Evolutionary conservation across 2,329 filamentous ascomycete species (phyloP).

Genomic region (Epichloe gansuensis): DNA sequence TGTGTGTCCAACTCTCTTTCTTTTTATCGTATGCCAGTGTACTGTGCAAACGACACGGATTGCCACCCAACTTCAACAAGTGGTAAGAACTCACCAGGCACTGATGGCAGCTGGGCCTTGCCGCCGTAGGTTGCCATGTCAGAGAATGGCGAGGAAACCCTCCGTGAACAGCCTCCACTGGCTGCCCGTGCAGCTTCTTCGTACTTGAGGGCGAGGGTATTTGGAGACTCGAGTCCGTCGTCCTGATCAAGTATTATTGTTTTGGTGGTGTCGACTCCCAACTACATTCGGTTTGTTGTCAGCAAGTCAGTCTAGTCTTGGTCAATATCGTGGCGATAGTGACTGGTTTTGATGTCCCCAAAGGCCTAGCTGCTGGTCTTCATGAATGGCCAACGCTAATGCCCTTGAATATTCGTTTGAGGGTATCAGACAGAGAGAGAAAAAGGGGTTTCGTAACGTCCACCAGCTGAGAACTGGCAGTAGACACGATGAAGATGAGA

Average conservation of each 20-base stretch:
- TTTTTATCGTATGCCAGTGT: not conserved
- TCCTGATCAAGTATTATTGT: slow-evolving; percentile 42
- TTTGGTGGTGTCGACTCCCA: slow-evolving; percentile 39
- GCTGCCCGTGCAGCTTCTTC: slow-evolving; percentile 41
- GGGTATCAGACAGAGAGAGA: not conserved
- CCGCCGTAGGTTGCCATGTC: slow-evolving; percentile 53
- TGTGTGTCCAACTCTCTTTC: too few relatives aligned
- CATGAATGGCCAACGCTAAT: not conserved
- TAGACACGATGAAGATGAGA: not conserved
- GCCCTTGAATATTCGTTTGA: not conserved
- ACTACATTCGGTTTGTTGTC: slow-evolving; percentile 21
- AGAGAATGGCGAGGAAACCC: slow-evolving; percentile 39
- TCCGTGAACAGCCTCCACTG: slow-evolving; percentile 39
- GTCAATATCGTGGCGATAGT: too few relatives aligned
- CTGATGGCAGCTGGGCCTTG: slow-evolving; percentile 62
- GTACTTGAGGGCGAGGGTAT: slow-evolving; percentile 42
- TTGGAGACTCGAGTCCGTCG: slow-evolving; percentile 43
- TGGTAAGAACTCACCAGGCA: slow-evolving; percentile 61
- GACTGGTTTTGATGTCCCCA: not conserved
- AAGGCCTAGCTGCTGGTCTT: not conserved
- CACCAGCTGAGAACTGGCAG: slow-evolving; percentile 8
- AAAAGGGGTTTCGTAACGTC: slow-evolving; percentile 8
- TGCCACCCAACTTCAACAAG: too few relatives aligned
- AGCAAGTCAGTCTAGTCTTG: not conserved
- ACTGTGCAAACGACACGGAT: too few relatives aligned